A percentile compares a stretch with the other conserved stretches of the same genome.
These are phyloP conservation scores for Lentinula boryana DNA, from an alignment of 768 basidiomycete genomes.

Conservation along the genomic window DNA sequence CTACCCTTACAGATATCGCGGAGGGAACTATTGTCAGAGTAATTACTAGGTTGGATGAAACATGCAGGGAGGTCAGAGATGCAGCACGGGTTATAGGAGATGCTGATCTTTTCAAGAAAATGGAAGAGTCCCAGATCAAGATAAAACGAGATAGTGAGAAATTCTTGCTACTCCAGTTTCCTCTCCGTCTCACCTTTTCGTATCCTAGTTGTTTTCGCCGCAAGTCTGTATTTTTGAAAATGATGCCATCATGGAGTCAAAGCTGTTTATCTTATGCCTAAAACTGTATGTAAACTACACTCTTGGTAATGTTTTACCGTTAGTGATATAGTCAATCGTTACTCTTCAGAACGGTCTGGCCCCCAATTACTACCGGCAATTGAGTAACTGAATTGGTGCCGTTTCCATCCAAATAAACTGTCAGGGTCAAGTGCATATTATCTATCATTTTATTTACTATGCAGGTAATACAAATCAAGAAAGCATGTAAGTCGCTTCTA, in stretches of 20 bases:
- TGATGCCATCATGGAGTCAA: background rate
- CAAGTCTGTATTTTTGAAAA: slow-evolving; percentile 75
- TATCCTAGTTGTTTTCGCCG: slow-evolving; percentile 72
- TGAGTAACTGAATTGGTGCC: too few relatives aligned
- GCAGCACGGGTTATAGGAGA: slow-evolving; percentile 97
- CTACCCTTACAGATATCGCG: slow-evolving; percentile 84
- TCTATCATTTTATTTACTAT: too few relatives aligned
- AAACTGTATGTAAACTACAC: too few relatives aligned
- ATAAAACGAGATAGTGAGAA: slow-evolving; percentile 94
- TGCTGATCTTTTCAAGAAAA: slow-evolving; percentile 92
- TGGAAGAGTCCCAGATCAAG: slow-evolving; percentile 91
- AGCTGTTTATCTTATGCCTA: slow-evolving; percentile 29
- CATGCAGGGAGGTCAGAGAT: slow-evolving; percentile 93
- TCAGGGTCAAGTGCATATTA: too few relatives aligned
- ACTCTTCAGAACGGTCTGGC: too few relatives aligned
- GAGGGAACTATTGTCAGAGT: slow-evolving; percentile 97
- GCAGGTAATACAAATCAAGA: slow-evolving; percentile 33
- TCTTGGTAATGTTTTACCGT: too few relatives aligned
- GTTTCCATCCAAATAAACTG: too few relatives aligned
- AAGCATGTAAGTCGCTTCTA: slow-evolving; percentile 59
- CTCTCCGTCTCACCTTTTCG: slow-evolving; percentile 3
- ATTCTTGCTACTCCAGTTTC: background rate
- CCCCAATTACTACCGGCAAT: too few relatives aligned
- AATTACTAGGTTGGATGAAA: slow-evolving; percentile 94
- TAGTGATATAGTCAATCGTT: too few relatives aligned